Conservation (phyloP, 2,329 filamentous ascomycete species). For the Epichloe uncinata region DNA sequence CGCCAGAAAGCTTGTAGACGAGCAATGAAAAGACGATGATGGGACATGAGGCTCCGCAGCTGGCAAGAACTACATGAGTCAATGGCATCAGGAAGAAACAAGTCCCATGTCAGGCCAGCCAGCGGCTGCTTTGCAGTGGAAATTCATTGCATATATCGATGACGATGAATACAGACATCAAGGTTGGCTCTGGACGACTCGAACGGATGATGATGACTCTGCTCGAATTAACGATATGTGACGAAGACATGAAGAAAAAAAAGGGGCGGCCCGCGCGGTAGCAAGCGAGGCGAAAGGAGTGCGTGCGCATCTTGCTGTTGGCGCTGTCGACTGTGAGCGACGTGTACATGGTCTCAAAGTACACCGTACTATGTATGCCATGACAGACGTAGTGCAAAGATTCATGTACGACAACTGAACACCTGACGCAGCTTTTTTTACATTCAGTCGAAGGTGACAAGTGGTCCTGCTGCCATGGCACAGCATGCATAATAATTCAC, state of each 20-base stretch:
- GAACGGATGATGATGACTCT: not conserved
- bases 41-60: not conserved
- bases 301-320: no score
- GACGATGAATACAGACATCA: not conserved
- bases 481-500: not conserved
- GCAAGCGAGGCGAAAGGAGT: no score
- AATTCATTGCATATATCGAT: not conserved
- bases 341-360: not conserved
- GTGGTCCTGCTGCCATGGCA: not conserved
- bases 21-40: not conserved
- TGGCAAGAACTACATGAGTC: not conserved
- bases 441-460: not conserved
- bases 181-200: not conserved
- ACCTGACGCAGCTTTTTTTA: not conserved
- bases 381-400: not conserved
- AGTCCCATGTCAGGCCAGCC: not conserved
- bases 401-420: not conserved
- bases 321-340: no score
- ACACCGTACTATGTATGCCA: not conserved
- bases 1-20: conserved; percentile 21
- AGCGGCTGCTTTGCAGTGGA: not conserved
- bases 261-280: no score
- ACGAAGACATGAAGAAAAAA: not conserved
- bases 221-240: not conserved
- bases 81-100: not conserved